Evolutionary conservation across 805 yeast species (phyloP), one percentile per base, ranked within the genome.

Genomic region (Ogataea neopini): DNA sequence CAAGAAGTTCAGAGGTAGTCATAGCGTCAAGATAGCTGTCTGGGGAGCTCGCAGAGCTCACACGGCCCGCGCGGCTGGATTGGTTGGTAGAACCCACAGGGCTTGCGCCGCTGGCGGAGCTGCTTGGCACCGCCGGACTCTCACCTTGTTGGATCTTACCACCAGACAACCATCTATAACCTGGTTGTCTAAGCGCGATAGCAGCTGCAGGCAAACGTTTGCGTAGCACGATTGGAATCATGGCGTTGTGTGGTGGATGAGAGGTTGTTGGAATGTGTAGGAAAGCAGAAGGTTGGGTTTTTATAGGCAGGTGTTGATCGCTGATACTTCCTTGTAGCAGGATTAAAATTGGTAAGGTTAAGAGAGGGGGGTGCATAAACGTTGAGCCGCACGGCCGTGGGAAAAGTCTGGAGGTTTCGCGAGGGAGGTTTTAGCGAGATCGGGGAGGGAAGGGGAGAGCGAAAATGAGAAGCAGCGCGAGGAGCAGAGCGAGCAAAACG

Each of bases 1-100:
- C 83, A 39, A 86, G 64, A 44, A 87, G 69, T 63, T 85, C 86
- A 5, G 73, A 62, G 41, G 67, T 71, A 29, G 75, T 73, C 33
- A 84, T 69, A 4, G 81, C 75, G 49, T 77, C 79, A 47, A 85
- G 67, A 61, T 81, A 82, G 6, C 51, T 13, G 15, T 15, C 6
- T 37, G 6, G 39, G 25, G 26, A 35, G 15, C 6, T 4, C 20
- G 10, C 28, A 5, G 43, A n/a, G 14, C 13, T 14, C n/a, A 26
- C 14, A 19, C 35, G 14, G 33, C 4, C 15, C 25, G 26, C n/a
- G 5, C 10, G 40, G 30, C 30, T 28, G 5, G 17, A 13, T 11
- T 23, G 30, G 3, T 32, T 33, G 8, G 33, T 33, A 6, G 40
- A 36, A 19, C 15, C 23, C 25, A 26, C 42, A 8, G 26, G 42